Conservation (phyloP, 179 eudicot species). For the Silene vulgaris region DNA sequence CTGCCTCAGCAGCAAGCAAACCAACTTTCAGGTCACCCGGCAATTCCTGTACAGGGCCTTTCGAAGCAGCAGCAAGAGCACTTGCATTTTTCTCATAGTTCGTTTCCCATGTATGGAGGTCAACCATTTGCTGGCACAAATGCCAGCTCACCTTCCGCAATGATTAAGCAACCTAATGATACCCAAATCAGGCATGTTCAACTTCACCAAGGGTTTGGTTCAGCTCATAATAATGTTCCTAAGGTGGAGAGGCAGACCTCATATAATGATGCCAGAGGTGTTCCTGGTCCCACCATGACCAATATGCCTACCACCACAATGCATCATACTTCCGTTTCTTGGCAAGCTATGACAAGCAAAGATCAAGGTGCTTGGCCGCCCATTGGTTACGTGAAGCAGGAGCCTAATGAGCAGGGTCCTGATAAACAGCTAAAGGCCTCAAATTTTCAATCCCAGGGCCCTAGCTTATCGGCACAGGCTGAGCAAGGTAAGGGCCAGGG, state of each 20-base stretch:
- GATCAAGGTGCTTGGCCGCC: conserved; percentile 50
- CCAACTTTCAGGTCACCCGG: conserved; percentile 43
- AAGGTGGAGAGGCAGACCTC: conserved; percentile 47
- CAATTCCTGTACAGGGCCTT: conserved; percentile 53
- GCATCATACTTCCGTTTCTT: conserved; percentile 43
- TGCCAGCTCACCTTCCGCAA: conserved; percentile 35
- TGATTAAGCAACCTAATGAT: conserved; percentile 51
- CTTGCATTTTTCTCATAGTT: conserved; percentile 58
- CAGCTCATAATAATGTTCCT: conserved; percentile 33
- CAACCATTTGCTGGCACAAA: conserved; percentile 47
- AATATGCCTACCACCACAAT: conserved; percentile 31
- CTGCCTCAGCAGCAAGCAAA: conserved; percentile 40
- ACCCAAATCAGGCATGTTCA: conserved; percentile 49
- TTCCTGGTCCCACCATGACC: conserved; percentile 35
- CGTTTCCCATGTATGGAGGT: conserved; percentile 63
- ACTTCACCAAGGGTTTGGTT: conserved; percentile 45
- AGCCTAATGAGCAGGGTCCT: conserved; percentile 49
- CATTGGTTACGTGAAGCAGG: conserved; percentile 55
- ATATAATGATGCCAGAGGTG: conserved; percentile 41
- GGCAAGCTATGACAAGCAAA: conserved; percentile 42
- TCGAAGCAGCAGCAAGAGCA: conserved; percentile 69
- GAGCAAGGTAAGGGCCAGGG: conserved; percentile 44
- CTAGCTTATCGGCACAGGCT: conserved; percentile 35
- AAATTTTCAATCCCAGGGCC: conserved; percentile 39
- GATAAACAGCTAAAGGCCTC: conserved; percentile 54